phyloP scores from a whole-genome alignment of 345 rosid genomes.

The Eucalyptus tenuipes region DNA sequence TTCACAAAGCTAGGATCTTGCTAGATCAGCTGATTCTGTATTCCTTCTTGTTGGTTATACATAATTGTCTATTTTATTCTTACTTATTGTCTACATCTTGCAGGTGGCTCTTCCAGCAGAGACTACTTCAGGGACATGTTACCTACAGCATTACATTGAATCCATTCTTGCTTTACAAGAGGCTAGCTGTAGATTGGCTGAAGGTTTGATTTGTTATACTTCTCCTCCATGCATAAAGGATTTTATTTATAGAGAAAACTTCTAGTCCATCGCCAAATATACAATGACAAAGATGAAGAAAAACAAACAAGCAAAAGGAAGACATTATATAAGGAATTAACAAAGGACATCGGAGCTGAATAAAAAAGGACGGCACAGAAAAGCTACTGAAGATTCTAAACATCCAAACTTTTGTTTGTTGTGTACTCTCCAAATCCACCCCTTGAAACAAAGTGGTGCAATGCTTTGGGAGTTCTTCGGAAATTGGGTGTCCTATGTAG shows the following conservation, averaged over 20 bases:
- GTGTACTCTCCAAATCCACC: not conserved
- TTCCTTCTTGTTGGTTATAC: not conserved
- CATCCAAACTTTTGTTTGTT: not conserved
- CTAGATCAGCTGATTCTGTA: not conserved
- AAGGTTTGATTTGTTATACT: constrained; percentile 24
- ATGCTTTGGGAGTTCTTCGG: not conserved
- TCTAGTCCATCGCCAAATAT: not conserved
- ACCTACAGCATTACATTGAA: constrained; percentile 79
- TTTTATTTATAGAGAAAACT: not conserved
- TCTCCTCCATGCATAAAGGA: not conserved
- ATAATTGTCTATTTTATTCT: not conserved
- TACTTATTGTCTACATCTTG: not conserved
- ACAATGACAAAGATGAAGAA: not conserved
- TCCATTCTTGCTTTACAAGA: constrained; percentile 81
- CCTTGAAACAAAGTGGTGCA: not conserved
- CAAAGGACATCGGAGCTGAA: not conserved
- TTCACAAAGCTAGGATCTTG: not conserved
- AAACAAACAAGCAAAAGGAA: not conserved
- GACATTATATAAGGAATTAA: not conserved
- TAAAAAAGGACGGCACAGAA: not conserved
- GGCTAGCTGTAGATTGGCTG: constrained; percentile 45
- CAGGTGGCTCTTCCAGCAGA: constrained; percentile 95
- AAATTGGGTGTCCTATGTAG: not conserved
- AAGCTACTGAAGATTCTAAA: not conserved
- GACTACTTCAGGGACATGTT: constrained; percentile 79